These are phyloP conservation scores for Euphrasia arctica DNA, from an alignment of 305 asterid species.

Conservation along the genomic window DNA sequence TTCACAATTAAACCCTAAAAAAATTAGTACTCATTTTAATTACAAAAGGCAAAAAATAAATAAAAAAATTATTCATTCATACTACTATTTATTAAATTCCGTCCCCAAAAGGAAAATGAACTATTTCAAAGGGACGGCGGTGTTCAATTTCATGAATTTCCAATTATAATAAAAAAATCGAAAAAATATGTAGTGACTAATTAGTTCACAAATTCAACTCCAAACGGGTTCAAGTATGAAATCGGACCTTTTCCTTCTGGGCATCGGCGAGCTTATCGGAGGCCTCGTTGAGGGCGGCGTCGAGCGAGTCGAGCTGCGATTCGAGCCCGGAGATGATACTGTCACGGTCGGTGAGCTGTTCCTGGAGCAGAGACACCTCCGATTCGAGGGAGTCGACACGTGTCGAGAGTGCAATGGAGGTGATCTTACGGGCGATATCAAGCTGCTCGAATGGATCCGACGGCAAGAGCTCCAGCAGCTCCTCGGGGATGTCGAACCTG, in stretches of 20 bases:
- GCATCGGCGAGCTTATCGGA: constrained; percentile 55
- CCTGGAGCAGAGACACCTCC: constrained; percentile 61
- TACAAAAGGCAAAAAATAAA: background rate
- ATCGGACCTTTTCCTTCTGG: constrained; percentile 64
- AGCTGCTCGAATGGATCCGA: constrained; percentile 93
- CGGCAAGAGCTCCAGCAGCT: constrained; percentile 62
- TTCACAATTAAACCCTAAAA: constrained; percentile 8
- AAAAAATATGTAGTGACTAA: no score
- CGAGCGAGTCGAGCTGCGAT: constrained; percentile 73
- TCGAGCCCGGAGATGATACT: constrained; percentile 60
- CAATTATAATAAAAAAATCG: no score
- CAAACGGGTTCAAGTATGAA: background rate
- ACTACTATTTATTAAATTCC: no score
- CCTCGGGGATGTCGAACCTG: constrained; percentile 79
- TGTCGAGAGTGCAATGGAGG: constrained; percentile 90
- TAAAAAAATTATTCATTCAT: no score
- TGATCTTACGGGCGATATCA: constrained; percentile 83
- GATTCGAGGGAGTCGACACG: constrained; percentile 85
- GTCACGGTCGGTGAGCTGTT: constrained; percentile 63
- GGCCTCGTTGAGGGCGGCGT: constrained; percentile 47
- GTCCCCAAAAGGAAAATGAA: no score
- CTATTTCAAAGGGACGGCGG: no score
- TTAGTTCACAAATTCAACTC: background rate
- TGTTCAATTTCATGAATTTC: no score
- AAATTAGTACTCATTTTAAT: background rate